A percentile compares a stretch with the other conserved stretches of the same genome.
Conservation (phyloP, 2,329 filamentous ascomycete species). For the Ceratocystis destructans region DNA sequence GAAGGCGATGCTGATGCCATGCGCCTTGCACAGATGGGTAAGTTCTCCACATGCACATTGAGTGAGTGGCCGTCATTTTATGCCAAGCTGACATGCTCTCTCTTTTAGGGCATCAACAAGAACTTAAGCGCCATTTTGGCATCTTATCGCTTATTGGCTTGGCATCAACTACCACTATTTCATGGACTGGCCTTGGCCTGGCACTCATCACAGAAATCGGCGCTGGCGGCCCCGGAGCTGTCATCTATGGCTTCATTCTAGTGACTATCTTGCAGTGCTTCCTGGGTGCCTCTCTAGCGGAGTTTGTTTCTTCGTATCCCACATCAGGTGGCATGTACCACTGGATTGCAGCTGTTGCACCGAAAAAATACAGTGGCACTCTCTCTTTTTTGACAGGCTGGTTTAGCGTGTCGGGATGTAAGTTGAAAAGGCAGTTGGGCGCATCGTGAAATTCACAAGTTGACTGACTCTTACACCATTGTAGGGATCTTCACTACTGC, state of each 20-base stretch:
- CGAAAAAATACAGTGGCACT: slow-evolving; percentile 20
- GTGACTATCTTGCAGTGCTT: slow-evolving; percentile 35
- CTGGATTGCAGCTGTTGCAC: slow-evolving; percentile 36
- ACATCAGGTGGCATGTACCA: slow-evolving; percentile 39
- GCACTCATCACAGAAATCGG: slow-evolving; percentile 34
- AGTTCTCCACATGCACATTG: slow-evolving; percentile 15
- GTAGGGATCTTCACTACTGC: slow-evolving; percentile 32
- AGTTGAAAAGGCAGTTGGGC: neutral
- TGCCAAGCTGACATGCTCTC: no score
- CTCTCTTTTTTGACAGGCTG: slow-evolving; percentile 17
- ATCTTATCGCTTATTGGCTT: slow-evolving; percentile 35
- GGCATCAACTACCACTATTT: slow-evolving; percentile 37
- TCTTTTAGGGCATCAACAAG: slow-evolving; percentile 33
- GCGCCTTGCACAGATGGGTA: slow-evolving; percentile 33
- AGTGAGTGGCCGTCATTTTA: neutral
- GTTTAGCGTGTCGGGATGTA: slow-evolving; percentile 18
- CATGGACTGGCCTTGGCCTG: slow-evolving; percentile 35
- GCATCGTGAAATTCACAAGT: no score
- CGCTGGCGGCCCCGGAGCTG: slow-evolving; percentile 34
- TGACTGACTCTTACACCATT: no score
- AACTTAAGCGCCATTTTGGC: slow-evolving; percentile 35
- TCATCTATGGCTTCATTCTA: slow-evolving; percentile 39
- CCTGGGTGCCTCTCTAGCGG: slow-evolving; percentile 31
- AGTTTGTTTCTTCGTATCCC: slow-evolving; percentile 36
- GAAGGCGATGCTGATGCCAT: slow-evolving; percentile 28